phyloP scores from a whole-genome alignment of 495 filamentous ascomycete genomes.

The Jackrogersella minutella region DNA sequence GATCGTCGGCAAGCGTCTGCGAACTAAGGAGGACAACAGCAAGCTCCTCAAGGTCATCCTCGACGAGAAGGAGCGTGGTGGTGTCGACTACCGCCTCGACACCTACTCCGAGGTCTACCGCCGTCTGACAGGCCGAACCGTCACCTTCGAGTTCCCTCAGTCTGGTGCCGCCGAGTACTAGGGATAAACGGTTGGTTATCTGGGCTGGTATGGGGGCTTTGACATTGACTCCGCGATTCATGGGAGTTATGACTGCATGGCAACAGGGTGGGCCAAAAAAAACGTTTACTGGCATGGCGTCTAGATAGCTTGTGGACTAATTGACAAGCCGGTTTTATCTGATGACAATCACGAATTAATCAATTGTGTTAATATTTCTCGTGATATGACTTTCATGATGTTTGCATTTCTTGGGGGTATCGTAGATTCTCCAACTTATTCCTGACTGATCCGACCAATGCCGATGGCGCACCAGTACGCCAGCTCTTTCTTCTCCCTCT shows the following conservation, averaged over 20 bases:
- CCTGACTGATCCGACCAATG: conserved; percentile 73
- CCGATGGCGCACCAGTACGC: conserved; percentile 96
- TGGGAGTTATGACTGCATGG: conserved; percentile 32
- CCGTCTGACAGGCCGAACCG: conserved; percentile 89
- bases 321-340: conserved; percentile 34
- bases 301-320: conserved; percentile 40
- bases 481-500: conserved; percentile 71
- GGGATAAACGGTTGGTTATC: conserved; percentile 31
- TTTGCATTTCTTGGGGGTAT: conserved; percentile 39
- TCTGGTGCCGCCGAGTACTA: conserved; percentile 81
- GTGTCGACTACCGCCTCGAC: conserved; percentile 97
- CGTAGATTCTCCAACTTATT: conserved; percentile 42
- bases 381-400: conserved; percentile 1
- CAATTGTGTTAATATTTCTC: conserved; percentile 10
- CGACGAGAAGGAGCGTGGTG: conserved; percentile 99
- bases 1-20: conserved; percentile 97
- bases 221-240: conserved; percentile 20
- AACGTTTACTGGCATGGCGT: conserved; percentile 38
- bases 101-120: conserved; percentile 99
- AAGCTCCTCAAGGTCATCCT: conserved; percentile 98
- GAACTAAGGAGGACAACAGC: conserved; percentile 96
- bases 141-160: conserved; percentile 97
- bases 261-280: conserved; percentile 35
- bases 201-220: conserved; percentile 31
- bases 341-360: conserved; percentile 26